Evolutionary conservation across 768 basidiomycete species (phyloP).

Genomic region (Panaeolus papilionaceus): DNA sequence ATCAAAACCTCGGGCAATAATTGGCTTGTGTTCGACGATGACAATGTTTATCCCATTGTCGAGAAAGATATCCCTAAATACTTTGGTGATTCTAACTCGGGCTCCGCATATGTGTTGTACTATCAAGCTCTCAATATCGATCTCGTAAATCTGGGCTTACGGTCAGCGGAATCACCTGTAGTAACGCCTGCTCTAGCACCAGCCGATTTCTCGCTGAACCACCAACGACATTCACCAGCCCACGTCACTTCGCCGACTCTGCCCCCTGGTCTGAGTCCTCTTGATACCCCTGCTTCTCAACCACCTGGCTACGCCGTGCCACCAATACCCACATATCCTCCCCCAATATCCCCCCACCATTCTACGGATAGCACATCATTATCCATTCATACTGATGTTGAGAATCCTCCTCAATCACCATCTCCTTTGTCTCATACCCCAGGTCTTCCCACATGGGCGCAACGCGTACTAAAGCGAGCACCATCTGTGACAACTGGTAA

Average conservation of each 20-base stretch:
- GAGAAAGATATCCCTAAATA: conserved; percentile 92
- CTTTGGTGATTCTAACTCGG: conserved; percentile 89
- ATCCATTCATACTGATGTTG: conserved; percentile 9
- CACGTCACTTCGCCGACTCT: conserved; percentile 35
- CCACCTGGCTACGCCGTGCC: conserved; percentile 27
- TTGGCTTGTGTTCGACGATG: conserved; percentile 97
- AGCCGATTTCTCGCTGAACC: conserved; percentile 27
- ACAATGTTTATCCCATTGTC: conserved; percentile 85
- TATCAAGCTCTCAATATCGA: conserved; percentile 95
- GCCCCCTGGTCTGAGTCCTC: conserved; percentile 31
- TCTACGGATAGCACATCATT: conserved; percentile 1
- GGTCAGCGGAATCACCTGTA: conserved; percentile 36
- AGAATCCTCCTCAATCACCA: conserved; percentile 22
- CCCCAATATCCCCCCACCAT: background rate
- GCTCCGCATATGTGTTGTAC: conserved; percentile 95
- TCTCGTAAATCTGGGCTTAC: conserved; percentile 71
- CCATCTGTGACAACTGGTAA: conserved; percentile 27
- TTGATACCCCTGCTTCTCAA: conserved; percentile 33
- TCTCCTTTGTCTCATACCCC: conserved; percentile 7
- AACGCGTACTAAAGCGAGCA: conserved; percentile 6
- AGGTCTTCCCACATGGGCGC: background rate
- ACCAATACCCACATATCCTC: conserved; percentile 8
- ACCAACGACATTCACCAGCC: conserved; percentile 23
- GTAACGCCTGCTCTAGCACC: conserved; percentile 31
- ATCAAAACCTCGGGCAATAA: conserved; percentile 76